Evolutionary conservation across 768 basidiomycete species (phyloP), one percentile per base, ranked within the genome.

Genomic region (Suillus fuscotomentosus): DNA sequence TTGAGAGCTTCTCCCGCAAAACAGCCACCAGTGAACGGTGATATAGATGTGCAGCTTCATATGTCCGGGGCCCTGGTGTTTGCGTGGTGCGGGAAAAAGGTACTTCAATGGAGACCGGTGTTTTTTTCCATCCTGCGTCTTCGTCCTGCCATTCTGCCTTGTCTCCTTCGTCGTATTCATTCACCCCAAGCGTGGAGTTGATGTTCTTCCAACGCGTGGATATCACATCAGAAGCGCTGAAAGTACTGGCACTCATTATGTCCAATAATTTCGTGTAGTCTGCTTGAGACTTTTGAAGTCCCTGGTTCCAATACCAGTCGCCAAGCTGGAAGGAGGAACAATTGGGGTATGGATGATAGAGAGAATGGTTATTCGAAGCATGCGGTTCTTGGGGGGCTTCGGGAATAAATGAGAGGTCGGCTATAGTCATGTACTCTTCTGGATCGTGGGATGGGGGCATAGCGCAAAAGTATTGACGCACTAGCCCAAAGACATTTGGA

Each of bases 1-100:
- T 68, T 3, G 61, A 9, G 36, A 72, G 38, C 59, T 69, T 71
- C 53, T 71, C 70, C 13, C 48, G 38, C 27, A 72, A 55, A 20
- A 71, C 60, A 0, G 63, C 62, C 4, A 71, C 48, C 7, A 71
- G 51, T 2, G 60, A 69, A 5, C 62, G 65, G 56, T 68, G 68
- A 43, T 68, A 64, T 5, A 72, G 64, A 8, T 61, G 59, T 0
- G 43, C 41, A 2, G 68, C 56, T 15, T 36, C 14, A 20, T 65
- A 66, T 7, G 54, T 34, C 51, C 48, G 34, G 8, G 65, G 57
- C 5, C 71, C 63, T 34, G 66, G 36, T 47, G 3, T 45, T 54
- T 41, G 17, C 17, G 31, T n/a, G 11, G 41, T 4, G 6, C 24
- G 9, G 48, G 60, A 61, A 67, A 67, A 68, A 22, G 68, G 69